Base-by-base conservation (phyloP, 257 asterid genomes). In the Solanum sparsipilum region DNA sequence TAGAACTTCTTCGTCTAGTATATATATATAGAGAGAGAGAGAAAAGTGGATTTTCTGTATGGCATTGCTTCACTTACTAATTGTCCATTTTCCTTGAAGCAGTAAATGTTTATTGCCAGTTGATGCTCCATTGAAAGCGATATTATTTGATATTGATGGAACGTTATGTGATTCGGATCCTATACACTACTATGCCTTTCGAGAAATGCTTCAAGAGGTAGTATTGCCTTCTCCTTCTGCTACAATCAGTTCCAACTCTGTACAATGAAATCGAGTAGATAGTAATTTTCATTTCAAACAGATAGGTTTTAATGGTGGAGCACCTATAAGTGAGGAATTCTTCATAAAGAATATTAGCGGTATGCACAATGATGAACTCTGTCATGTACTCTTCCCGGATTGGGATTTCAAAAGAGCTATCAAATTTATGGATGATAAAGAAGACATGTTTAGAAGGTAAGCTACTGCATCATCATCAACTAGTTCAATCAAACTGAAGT, bases 121-220 rank as follows among this genome's bases (percentile, higher is more conserved):
- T n/a, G 86, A 94, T 88, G 95, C 93, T 92, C 98, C 98, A 13
- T 68, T 96, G 90, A 95, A 94, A 85, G 95, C 97, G 31, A 90
- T 95, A 88, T 92, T 96, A 70, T 96, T 96, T 34, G 99, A 96
- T 86, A 94, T 96, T 48, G 99, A 96, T 92, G 99, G 98, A 85
- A 96, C 99, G 1, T 89, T 95, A 10, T 92, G 93, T 58, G 98
- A 96, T 92, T 95, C 99, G 1, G 99, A 95, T 92, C 98, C 98
- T 60, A 83, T 95, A 88, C 99, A 94, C 90, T 93, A 93, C 89
- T 81, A 93, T 74, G 98, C 99, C 90, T 95, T 94, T 88, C 91
- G 93, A 84, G 95, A 94, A 91, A 95, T 96, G 99, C 96, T 96
- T 92, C 98, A 92, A 93, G 98, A 95, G 96, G 98, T 96, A 75